Base-by-base conservation (phyloP, 2,329 filamentous ascomycete species). In the Aspergillus awamori region DNA sequence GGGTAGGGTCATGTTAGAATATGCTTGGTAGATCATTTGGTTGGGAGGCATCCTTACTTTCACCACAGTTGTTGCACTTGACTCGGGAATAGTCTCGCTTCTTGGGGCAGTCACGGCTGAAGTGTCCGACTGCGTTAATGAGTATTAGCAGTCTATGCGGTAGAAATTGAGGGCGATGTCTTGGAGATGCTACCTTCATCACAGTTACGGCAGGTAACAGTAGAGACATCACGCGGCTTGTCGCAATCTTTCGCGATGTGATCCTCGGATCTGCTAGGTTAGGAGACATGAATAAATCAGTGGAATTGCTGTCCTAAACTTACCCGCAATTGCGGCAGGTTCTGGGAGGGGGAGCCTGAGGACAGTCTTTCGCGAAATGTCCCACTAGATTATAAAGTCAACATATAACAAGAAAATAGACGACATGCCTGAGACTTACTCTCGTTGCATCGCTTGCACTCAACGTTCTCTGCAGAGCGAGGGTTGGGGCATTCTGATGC, bases 401-500 rank as follows among this genome's bases (percentile, higher is more conserved):
- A 30, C 6, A 43, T 26, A 4, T 30, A 13, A 2, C 2, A 8
- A 11, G 5, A 4, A 3, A 28, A 13, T 8, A 17, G 4, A 39
- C 20, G 17, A 8, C 10, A 36, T 36, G 5, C 1, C 17, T 15
- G 26, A 10, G 8, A 22, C 39, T 48, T 72, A 80, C 78, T 68
- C 66, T 80, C 69, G 28, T 76, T 74, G 72, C 80, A 81, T 4
- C 73, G 73, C 43, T 75, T 78, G 64, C 80, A 82, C 63, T 82
- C 79, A 8, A 82, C 74, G 10, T 74, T 74, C 33, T 76, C 77
- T 3, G 77, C 75, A 56, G 77, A 76, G 47, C 75, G 78, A 8
- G 79, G 77, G 57, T 82, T 77, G 3, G 80, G 76, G 67, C 83
- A 85, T 1, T 84, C 80, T 6, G 75, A 59, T 8, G 81, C 77